Percentiles rank a stretch among this genome's conserved stretches.
These are phyloP conservation scores for Yamadazyma sp. DNA, from an alignment of 1,139 yeast species.

Conservation along the genomic window DNA sequence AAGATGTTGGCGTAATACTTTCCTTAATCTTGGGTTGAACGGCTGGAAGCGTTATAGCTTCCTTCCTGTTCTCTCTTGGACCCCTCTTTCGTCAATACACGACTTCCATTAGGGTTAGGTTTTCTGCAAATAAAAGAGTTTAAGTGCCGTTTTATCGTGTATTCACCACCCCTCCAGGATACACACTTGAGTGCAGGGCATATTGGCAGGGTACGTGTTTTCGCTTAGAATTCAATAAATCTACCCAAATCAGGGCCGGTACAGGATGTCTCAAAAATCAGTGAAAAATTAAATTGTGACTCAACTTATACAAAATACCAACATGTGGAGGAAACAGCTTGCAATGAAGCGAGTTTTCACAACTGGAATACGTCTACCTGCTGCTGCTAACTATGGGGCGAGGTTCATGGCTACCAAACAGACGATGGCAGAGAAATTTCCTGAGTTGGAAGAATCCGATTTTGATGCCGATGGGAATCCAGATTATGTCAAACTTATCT, in stretches of 20 bases:
- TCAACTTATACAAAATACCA: background rate
- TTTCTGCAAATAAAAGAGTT: too few species aligned
- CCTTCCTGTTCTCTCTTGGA: too few species aligned
- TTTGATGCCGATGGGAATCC: conserved; percentile 66
- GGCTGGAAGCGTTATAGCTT: too few species aligned
- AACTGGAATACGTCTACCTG: background rate
- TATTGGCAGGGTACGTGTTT: too few species aligned
- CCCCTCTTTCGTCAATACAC: too few species aligned
- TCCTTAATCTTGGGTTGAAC: background rate
- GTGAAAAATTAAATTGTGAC: background rate
- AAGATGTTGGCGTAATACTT: background rate
- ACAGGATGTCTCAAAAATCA: background rate
- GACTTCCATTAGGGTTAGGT: too few species aligned
- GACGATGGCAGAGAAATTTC: conserved; percentile 27
- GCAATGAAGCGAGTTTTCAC: background rate
- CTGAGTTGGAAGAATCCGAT: conserved; percentile 54
- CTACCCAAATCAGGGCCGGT: conserved; percentile 2
- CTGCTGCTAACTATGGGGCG: background rate
- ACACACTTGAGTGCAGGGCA: too few species aligned
- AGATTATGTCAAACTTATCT: conserved; percentile 86
- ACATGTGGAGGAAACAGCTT: background rate
- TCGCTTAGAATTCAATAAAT: too few species aligned
- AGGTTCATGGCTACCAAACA: background rate
- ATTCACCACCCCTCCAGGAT: too few species aligned
- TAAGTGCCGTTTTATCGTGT: too few species aligned